These are phyloP conservation scores for Leishmania gerbilli DNA, from an alignment of 208 protist species.

Conservation along the genomic window DNA sequence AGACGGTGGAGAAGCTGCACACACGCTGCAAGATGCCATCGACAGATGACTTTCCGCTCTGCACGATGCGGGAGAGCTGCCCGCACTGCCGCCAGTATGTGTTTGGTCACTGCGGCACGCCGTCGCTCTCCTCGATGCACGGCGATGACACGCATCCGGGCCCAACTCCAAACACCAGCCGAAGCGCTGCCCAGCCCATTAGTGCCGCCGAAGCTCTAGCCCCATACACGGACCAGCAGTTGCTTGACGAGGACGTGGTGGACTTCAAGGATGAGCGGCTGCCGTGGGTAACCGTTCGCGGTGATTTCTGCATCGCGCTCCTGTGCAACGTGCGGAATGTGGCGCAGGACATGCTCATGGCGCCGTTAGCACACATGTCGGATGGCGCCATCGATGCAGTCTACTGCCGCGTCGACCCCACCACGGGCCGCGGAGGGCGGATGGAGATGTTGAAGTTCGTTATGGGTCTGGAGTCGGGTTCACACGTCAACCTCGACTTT, in stretches of 20 bases:
- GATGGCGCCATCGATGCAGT: slow-evolving; percentile 85
- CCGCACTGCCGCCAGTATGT: slow-evolving; percentile 62
- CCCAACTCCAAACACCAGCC: slow-evolving; percentile 4
- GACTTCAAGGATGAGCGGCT: slow-evolving; percentile 68
- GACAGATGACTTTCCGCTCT: slow-evolving; percentile 44
- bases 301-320: slow-evolving; percentile 65
- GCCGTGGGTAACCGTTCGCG: slow-evolving; percentile 80
- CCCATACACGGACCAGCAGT: slow-evolving; percentile 32
- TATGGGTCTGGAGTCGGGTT: slow-evolving; percentile 53
- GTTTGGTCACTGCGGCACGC: slow-evolving; percentile 7
- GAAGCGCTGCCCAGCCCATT: background rate
- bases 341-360: slow-evolving; percentile 79
- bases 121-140: slow-evolving; percentile 9
- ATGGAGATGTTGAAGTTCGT: slow-evolving; percentile 79
- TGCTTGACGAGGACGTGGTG: slow-evolving; percentile 51
- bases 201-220: slow-evolving; percentile 21
- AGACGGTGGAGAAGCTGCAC: slow-evolving; percentile 65
- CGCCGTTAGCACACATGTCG: slow-evolving; percentile 69
- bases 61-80: slow-evolving; percentile 67
- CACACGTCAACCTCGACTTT: slow-evolving; percentile 65
- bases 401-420: slow-evolving; percentile 50
- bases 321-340: slow-evolving; percentile 73
- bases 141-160: slow-evolving; percentile 17
- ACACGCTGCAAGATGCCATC: slow-evolving; percentile 41
- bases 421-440: slow-evolving; percentile 36